phyloP scores from a whole-genome alignment of 2,329 filamentous ascomycete genomes.

The Coccinonectria pachysandricola region DNA sequence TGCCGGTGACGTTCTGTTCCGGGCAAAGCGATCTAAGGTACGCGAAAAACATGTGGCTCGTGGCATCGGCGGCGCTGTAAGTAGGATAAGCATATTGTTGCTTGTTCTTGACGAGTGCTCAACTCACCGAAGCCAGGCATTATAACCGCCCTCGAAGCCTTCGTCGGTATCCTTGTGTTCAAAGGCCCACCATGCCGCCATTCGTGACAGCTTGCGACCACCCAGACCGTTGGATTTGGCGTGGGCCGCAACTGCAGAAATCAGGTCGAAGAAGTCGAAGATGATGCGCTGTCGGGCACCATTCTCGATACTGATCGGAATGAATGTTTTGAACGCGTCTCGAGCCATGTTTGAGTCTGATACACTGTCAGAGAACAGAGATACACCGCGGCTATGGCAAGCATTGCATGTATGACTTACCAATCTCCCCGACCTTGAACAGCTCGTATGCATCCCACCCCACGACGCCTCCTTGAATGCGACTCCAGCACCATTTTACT shows the following conservation, averaged over 20 bases:
- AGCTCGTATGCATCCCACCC: slow-evolving; percentile 96
- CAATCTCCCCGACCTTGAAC: slow-evolving; percentile 88
- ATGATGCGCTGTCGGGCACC: slow-evolving; percentile 79
- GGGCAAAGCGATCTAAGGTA: slow-evolving; percentile 86
- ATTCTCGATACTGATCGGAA: slow-evolving; percentile 85
- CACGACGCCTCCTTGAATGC: slow-evolving; percentile 81
- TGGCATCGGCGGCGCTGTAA: slow-evolving; percentile 77
- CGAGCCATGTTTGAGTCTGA: slow-evolving; percentile 82
- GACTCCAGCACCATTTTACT: slow-evolving; percentile 97
- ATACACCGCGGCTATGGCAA: neutral
- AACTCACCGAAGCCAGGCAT: slow-evolving; percentile 67
- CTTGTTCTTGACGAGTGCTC: neutral
- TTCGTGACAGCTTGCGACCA: slow-evolving; percentile 84
- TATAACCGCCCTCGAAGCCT: slow-evolving; percentile 92
- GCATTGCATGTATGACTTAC: slow-evolving; percentile 31
- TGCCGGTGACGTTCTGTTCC: slow-evolving; percentile 65
- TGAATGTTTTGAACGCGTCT: slow-evolving; percentile 93
- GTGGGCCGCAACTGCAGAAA: slow-evolving; percentile 84
- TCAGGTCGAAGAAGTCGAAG: slow-evolving; percentile 90
- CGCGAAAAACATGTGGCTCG: slow-evolving; percentile 95
- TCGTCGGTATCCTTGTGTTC: slow-evolving; percentile 78
- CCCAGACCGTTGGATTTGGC: slow-evolving; percentile 89
- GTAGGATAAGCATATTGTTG: slow-evolving; percentile 3
- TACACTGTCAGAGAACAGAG: slow-evolving; percentile 7
- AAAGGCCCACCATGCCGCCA: slow-evolving; percentile 98